Percentiles rank a stretch among this genome's conserved stretches.
Evolutionary conservation across 257 asterid species (phyloP).

Genomic region (Capsicum pubescens): DNA sequence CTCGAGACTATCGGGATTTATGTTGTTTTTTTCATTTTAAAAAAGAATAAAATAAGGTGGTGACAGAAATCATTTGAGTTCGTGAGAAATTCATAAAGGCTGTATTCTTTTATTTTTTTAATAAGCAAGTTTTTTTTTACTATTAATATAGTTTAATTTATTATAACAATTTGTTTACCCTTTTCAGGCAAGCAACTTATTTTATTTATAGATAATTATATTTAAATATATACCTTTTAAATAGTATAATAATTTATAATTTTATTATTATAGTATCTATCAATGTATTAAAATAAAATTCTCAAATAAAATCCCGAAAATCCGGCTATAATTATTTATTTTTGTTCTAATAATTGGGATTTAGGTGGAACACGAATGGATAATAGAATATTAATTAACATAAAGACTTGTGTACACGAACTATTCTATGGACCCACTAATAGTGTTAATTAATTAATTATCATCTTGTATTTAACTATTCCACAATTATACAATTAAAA

Average conservation of each 20-base stretch:
- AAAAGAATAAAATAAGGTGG: not conserved
- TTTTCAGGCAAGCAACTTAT: not conserved
- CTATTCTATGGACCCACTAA: not conserved
- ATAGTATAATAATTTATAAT: too few relatives aligned
- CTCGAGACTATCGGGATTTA: too few relatives aligned
- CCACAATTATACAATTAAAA: not conserved
- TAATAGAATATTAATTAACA: not conserved
- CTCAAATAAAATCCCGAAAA: not conserved
- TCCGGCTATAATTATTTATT: not conserved
- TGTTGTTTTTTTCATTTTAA: too few relatives aligned
- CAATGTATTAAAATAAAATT: too few relatives aligned
- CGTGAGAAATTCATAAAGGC: not conserved
- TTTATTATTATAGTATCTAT: too few relatives aligned
- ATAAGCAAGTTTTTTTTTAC: not conserved
- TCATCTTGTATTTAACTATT: not conserved
- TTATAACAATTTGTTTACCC: not conserved
- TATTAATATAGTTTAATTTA: not conserved
- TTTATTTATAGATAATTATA: not conserved
- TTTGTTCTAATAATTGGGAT: conserved; percentile 15
- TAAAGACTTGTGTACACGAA: conserved; percentile 19
- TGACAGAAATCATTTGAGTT: conserved; percentile 25
- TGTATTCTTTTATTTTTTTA: not conserved
- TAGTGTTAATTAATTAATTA: not conserved
- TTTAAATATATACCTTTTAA: not conserved
- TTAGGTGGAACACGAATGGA: conserved; percentile 19